Percentiles rank a stretch among this genome's conserved stretches.
phyloP scores from a whole-genome alignment of 2,329 filamentous ascomycete species.

The Pseudogymnoascus sp. region DNA sequence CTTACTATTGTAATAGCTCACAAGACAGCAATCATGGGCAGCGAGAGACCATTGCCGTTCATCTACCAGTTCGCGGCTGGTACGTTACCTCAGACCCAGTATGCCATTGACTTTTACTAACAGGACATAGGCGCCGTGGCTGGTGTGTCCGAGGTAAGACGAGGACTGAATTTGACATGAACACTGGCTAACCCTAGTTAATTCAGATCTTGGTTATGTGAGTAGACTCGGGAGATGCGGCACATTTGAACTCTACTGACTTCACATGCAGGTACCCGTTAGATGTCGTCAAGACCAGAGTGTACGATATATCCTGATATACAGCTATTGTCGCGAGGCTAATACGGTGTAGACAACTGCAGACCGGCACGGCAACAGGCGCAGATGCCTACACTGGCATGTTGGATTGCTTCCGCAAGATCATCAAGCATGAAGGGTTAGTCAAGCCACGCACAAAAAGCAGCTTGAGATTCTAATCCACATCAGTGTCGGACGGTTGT shows the following conservation, averaged over 20 bases:
- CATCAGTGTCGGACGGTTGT: constrained; percentile 72
- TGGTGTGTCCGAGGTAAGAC: constrained; percentile 87
- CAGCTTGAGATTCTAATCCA: background rate
- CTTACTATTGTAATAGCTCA: background rate
- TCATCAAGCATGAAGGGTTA: constrained; percentile 90
- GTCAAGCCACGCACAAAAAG: constrained; percentile 18
- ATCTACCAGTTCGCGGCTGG: constrained; percentile 92
- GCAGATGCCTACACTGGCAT: constrained; percentile 92
- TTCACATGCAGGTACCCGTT: constrained; percentile 73
- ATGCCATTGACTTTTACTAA: constrained; percentile 21
- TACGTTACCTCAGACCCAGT: constrained; percentile 33
- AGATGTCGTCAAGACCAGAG: constrained; percentile 96
- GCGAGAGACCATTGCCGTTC: constrained; percentile 73
- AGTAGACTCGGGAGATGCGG: constrained; percentile 25
- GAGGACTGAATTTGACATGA: constrained; percentile 5
- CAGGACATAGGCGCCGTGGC: constrained; percentile 68
- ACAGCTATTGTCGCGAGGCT: background rate
- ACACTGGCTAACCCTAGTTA: constrained; percentile 17
- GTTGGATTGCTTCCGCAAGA: constrained; percentile 97
- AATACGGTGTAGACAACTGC: constrained; percentile 60
- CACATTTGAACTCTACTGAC: constrained; percentile 14
- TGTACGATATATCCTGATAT: constrained; percentile 50
- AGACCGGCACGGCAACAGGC: constrained; percentile 63
- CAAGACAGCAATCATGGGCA: constrained; percentile 44
- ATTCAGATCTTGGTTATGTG: constrained; percentile 79